Evolutionary conservation across 1,284 basidiomycete species (phyloP).

Genomic region (Meira nashicola): DNA sequence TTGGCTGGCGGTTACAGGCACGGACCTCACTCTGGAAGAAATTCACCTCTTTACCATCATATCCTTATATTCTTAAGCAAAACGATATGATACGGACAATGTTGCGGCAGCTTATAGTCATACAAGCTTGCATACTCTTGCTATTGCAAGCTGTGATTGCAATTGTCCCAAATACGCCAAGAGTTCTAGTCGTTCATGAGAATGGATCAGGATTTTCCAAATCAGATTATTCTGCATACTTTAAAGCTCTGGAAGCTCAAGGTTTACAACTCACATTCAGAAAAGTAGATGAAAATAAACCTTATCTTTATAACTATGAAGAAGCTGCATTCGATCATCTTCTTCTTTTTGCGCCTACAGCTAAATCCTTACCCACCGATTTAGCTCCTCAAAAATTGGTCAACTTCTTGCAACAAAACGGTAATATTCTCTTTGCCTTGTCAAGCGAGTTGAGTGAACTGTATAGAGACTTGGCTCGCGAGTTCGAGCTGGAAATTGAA

Average conservation of each 20-base stretch:
- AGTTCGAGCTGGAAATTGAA: conserved; percentile 60
- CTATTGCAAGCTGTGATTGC: not conserved
- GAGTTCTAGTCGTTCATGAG: conserved; percentile 41
- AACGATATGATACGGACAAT: not conserved
- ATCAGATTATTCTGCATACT: conserved; percentile 24
- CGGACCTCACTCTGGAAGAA: too few species aligned
- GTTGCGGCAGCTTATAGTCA: not conserved
- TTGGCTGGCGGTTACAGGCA: too few species aligned
- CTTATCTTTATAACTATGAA: conserved; percentile 33
- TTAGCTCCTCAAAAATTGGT: conserved; percentile 79
- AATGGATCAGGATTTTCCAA: not conserved
- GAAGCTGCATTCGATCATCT: conserved; percentile 44
- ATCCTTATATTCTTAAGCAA: not conserved
- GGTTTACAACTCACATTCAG: conserved; percentile 32
- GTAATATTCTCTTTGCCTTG: conserved; percentile 79
- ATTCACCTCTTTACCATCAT: too few species aligned
- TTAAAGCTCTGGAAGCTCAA: conserved; percentile 21
- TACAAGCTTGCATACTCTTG: not conserved
- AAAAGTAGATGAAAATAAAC: conserved; percentile 20
- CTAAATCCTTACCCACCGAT: conserved; percentile 62
- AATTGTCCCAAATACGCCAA: conserved; percentile 36
- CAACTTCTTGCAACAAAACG: conserved; percentile 62
- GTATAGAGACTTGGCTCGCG: conserved; percentile 58
- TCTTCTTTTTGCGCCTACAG: conserved; percentile 31
- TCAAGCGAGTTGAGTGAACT: conserved; percentile 60